Percentiles rank a stretch among this genome's conserved stretches.
These are phyloP conservation scores for Chlorophyllum brunneum DNA, from an alignment of 768 basidiomycete species.

Conservation along the genomic window DNA sequence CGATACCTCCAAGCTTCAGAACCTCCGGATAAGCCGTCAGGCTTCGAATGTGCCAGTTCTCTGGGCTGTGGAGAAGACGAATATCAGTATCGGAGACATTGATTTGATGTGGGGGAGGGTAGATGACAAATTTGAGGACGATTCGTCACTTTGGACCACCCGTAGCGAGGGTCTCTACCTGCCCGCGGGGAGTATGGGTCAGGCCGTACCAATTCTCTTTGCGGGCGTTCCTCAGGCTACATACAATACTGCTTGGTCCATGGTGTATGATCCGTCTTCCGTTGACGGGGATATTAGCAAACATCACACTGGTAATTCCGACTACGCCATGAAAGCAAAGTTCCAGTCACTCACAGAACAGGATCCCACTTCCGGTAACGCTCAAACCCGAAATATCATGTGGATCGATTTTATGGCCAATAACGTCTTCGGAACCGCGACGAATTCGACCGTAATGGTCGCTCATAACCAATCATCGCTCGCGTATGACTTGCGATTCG, in stretches of 20 bases:
- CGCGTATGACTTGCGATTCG: background rate
- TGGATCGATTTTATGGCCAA: slow-evolving; percentile 7
- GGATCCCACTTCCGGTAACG: background rate
- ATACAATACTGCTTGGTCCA: background rate
- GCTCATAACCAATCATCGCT: background rate
- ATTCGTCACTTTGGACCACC: background rate
- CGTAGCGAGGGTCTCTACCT: background rate
- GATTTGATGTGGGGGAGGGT: background rate
- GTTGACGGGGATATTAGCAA: background rate
- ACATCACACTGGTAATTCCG: background rate
- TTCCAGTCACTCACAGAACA: background rate
- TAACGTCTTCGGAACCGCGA: background rate
- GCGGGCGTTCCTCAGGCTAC: background rate
- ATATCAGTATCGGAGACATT: background rate
- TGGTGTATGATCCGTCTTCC: background rate
- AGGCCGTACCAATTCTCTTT: background rate
- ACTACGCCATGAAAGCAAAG: background rate
- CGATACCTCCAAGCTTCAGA: background rate
- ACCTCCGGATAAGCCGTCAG: background rate
- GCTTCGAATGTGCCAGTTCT: background rate
- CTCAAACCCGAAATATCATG: background rate
- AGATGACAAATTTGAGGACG: background rate
- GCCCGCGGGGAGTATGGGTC: background rate
- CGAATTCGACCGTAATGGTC: background rate
- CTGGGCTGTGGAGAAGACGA: slow-evolving; percentile 3